Base-by-base conservation (phyloP, 83 land plant genomes). In the Picea mariana region DNA sequence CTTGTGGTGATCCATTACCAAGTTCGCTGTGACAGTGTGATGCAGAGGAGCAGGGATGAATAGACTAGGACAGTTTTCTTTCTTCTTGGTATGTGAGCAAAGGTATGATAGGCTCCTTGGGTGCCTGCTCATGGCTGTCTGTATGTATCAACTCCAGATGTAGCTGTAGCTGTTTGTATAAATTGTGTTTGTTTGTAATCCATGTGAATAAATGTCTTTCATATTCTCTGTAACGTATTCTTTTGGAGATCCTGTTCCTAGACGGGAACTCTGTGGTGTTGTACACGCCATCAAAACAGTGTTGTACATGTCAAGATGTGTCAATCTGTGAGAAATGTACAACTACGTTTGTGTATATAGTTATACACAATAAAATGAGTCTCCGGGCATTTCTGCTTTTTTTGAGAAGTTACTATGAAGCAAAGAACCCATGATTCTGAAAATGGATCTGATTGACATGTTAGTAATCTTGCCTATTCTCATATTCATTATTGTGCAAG, bases 231-330 rank as follows among this genome's bases (percentile, higher is more conserved):
- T 72, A 44, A 55, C 76, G 5, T n/a, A 16, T 72, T 72, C 23
- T 68, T 68, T 68, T 68, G 3, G 47, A 69, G 75, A 69, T 47
- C 77, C 58, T n/a, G 26, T 73, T 44, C 77, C 21, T 71, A 42
- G 49, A 40, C 9, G 52, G 52, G 18, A 71, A 40, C 75, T 18
- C 18, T 3, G 34, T 17, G 75, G 52, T 71, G 52, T 13, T 17
- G 42, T 71, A 69, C 13, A 55, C 13, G 58, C 58, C 13, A 12
- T 55, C 58, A 12, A 55, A 55, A 55, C 15, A 11, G 58, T 12
- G 58, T 55, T 55, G 58, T 55, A 55, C 58, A 55, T 71, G 52
- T 71, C 73, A 68, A 68, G 3, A 68, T 34, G 38, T 34, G 31
- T 38, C 42, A 42, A 71, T 71, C 47, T 71, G 59, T 52, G 47